Evolutionary conservation across 176 grass and related monocot species (phyloP), one percentile per base, ranked within the genome.

Genomic region (Urochloa ruziziensis): DNA sequence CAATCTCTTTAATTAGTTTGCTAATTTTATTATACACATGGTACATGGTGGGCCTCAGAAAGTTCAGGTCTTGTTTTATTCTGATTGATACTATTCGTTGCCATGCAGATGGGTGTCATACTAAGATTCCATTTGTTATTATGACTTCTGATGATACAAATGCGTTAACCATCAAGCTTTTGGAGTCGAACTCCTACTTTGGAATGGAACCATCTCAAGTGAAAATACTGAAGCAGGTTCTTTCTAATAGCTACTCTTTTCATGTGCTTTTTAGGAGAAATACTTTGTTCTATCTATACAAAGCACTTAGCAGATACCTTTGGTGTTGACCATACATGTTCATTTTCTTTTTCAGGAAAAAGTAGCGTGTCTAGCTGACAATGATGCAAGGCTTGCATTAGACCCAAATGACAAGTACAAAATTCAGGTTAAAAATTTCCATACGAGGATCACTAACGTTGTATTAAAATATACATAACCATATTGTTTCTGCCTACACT

Each of bases 111-210:
- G 61, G 90, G 86, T 51, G 21, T 62, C 36, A 82, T 32, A 80
- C 29, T 63, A 88, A 92, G 62, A 98, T 98, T 81, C 96, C 93
- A 63, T 94, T 98, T 82, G 93, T 83, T 44, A 94, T 98, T 87
- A 98, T 98, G 96, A 98, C 96, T 33, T 98, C 96, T 36, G 96
- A 98, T 74, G 96, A 98, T 80, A 98, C 96, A 62, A 89, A 98
- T 85, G 82, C 85, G 77, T 67, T 80, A 14, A 98, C 96, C 40
- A 27, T 87, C 73, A 54, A 98, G 12, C 93, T 98, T 75, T 68
- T 98, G 85, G 91, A 98, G 51, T 94, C 91, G 62, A 98, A 98
- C 72, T 91, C 89, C 10, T 95, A 87, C 70, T 98, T 95, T 90
- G 96, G 93, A 88, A 98, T 95, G 96, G 91, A 90, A 61, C 73